Evolutionary conservation across 169 alveolate genomes (phyloP).

Genomic region (Plasmodium ovale): DNA sequence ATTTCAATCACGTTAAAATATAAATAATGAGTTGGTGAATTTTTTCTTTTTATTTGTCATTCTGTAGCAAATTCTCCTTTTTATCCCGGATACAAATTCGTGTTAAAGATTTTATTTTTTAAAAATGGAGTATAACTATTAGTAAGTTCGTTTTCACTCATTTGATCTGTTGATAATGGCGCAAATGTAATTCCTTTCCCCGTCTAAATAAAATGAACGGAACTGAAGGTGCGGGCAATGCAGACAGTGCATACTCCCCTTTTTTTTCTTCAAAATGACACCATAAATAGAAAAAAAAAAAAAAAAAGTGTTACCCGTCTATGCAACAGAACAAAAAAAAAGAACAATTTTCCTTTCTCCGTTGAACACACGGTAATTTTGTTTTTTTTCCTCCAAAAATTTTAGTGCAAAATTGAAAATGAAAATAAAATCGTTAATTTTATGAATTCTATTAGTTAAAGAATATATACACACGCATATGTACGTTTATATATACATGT

Average conservation of each 20-base stretch:
- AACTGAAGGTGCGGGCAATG: not conserved
- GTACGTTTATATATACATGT: too few species aligned
- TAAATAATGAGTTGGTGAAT: not conserved
- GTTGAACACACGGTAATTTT: constrained; percentile 14
- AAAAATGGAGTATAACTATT: not conserved
- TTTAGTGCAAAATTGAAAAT: not conserved
- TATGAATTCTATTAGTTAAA: constrained; percentile 3
- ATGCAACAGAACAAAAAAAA: not conserved
- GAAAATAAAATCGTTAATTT: not conserved
- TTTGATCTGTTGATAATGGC: not conserved
- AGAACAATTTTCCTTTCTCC: not conserved
- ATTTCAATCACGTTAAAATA: too few species aligned
- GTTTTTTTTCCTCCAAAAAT: constrained; percentile 5
- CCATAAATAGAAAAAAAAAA: constrained; percentile 13
- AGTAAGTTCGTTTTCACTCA: not conserved
- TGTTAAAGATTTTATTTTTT: not conserved
- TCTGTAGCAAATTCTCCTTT: not conserved
- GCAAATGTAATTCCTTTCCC: too few species aligned
- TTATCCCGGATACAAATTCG: not conserved
- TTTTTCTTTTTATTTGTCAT: too few species aligned
- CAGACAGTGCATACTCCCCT: not conserved
- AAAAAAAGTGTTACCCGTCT: not conserved
- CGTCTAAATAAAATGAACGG: not conserved
- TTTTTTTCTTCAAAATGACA: not conserved
- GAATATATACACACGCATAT: not conserved